Conservation (phyloP, 495 filamentous ascomycete genomes). For the Xylaria acuta region DNA sequence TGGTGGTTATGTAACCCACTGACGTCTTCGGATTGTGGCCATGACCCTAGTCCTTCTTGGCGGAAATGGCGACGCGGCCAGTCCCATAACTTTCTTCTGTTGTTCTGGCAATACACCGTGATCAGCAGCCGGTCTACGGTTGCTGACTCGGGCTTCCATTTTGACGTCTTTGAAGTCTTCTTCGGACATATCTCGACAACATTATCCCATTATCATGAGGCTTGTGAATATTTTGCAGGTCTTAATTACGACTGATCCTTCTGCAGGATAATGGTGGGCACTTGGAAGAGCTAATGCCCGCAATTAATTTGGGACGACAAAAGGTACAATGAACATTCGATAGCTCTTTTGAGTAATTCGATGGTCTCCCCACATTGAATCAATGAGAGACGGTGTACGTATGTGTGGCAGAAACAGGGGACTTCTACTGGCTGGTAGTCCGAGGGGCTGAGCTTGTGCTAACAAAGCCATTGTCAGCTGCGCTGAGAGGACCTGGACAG, state of each 20-base stretch:
- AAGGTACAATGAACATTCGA: conserved; percentile 15
- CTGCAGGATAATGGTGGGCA: conserved; percentile 15
- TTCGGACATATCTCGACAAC: background rate
- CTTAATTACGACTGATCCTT: conserved; percentile 6
- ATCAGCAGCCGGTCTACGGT: background rate
- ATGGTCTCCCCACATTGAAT: background rate
- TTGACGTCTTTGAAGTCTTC: background rate
- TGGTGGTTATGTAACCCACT: background rate
- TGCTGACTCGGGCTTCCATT: conserved; percentile 18
- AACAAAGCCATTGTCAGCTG: conserved; percentile 23
- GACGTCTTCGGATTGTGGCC: conserved; percentile 16
- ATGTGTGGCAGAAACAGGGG: background rate
- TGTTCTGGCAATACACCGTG: conserved; percentile 1
- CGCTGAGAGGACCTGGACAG: background rate
- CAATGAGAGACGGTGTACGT: background rate
- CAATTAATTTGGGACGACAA: background rate
- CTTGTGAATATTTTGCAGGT: background rate
- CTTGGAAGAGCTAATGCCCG: background rate
- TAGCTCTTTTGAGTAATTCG: conserved; percentile 21
- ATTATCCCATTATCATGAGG: background rate
- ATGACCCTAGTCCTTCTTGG: conserved; percentile 12
- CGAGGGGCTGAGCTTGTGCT: conserved; percentile 18
- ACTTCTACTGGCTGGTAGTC: background rate
- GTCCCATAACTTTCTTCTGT: conserved; percentile 3
- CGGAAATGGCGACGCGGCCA: conserved; percentile 20